These are phyloP conservation scores for Clarireedia paspali DNA, from an alignment of 2,329 filamentous ascomycete species.

Conservation along the genomic window DNA sequence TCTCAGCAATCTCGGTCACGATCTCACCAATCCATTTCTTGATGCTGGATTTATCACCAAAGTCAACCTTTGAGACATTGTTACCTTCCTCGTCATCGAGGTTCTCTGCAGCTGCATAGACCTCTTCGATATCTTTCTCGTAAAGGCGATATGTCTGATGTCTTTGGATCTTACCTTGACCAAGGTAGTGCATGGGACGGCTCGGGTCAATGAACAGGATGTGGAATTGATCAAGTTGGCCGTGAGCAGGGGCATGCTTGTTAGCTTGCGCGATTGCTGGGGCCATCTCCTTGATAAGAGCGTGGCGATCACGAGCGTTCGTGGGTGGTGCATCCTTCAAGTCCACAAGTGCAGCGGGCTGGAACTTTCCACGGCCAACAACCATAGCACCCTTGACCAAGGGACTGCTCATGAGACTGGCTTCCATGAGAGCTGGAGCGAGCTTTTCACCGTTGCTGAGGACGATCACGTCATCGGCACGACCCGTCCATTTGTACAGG, in stretches of 20 bases:
- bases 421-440: slow-evolving; percentile 35
- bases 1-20: slow-evolving; percentile 5
- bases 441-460: slow-evolving; percentile 36
- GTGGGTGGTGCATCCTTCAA: background rate
- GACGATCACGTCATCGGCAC: slow-evolving; percentile 15
- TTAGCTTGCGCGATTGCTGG: slow-evolving; percentile 29
- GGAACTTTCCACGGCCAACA: slow-evolving; percentile 26
- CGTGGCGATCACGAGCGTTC: slow-evolving; percentile 3
- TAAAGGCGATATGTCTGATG: slow-evolving; percentile 26
- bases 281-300: slow-evolving; percentile 24
- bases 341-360: slow-evolving; percentile 14
- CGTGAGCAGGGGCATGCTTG: slow-evolving; percentile 24
- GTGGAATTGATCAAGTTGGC: slow-evolving; percentile 22
- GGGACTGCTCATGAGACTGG: slow-evolving; percentile 30
- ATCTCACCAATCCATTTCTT: slow-evolving; percentile 7
- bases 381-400: slow-evolving; percentile 30
- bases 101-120: slow-evolving; percentile 25
- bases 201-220: slow-evolving; percentile 27
- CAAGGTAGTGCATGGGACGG: slow-evolving; percentile 30
- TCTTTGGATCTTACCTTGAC: slow-evolving; percentile 33
- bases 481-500: slow-evolving; percentile 12
- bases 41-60: slow-evolving; percentile 4
- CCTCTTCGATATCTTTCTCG: slow-evolving; percentile 26
- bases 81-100: slow-evolving; percentile 13
- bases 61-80: slow-evolving; percentile 6